A percentile compares a stretch with the other conserved stretches of the same genome.
Evolutionary conservation across 2,329 filamentous ascomycete species (phyloP).

Genomic region (Alternaria postmessia): DNA sequence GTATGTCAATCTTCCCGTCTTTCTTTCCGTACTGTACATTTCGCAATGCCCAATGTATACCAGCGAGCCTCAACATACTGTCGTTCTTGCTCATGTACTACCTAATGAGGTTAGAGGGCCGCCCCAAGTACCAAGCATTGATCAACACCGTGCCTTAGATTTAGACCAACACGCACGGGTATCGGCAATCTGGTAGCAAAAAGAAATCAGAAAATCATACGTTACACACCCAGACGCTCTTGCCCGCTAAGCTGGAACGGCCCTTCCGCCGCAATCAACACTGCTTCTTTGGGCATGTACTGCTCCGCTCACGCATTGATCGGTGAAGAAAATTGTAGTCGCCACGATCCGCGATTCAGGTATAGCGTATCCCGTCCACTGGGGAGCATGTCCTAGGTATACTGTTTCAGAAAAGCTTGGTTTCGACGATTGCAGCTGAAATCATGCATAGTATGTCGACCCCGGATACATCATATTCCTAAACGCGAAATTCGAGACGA

Average conservation of each 20-base stretch:
- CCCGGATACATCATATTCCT: background rate
- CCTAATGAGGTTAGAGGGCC: background rate
- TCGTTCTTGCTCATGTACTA: background rate
- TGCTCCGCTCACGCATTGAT: background rate
- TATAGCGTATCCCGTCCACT: background rate
- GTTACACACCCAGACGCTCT: background rate
- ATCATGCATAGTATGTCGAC: background rate
- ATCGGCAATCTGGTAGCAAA: constrained; percentile 3
- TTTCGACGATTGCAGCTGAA: background rate
- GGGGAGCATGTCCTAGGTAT: background rate
- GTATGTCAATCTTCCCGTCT: background rate
- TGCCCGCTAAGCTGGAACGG: constrained; percentile 9
- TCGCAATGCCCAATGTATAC: background rate
- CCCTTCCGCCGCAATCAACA: constrained; percentile 20
- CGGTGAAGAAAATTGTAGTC: constrained; percentile 2
- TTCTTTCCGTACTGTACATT: background rate
- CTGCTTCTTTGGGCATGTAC: constrained; percentile 13
- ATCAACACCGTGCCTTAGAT: constrained; percentile 5
- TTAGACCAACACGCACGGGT: constrained; percentile 1
- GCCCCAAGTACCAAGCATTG: background rate
- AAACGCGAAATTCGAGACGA: background rate
- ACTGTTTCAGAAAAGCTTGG: background rate
- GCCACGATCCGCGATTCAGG: constrained; percentile 1
- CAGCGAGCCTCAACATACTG: background rate
- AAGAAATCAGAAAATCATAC: constrained; percentile 1